Base-by-base conservation (phyloP, 495 filamentous ascomycete genomes). In the Pyrenula aspistea region DNA sequence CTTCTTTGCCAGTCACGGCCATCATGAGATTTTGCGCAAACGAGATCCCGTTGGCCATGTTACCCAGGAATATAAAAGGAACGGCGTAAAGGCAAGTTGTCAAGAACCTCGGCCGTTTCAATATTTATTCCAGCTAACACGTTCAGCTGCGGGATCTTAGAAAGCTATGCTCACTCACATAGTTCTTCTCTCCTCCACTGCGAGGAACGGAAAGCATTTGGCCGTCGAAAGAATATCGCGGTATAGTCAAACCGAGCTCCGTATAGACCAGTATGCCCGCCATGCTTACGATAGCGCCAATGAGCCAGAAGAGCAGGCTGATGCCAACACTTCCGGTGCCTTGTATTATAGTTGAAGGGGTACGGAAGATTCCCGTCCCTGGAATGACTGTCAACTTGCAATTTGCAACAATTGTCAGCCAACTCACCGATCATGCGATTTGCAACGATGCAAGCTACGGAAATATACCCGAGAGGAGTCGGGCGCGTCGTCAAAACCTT, bases 111-210 rank as follows among this genome's bases (percentile, higher is more conserved):
- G 75, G 73, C 47, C 55, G 51, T 25, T 55, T 58, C 59, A 67
- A 76, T 10, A 76, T 62, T 52, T 71, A 74, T 63, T 78, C 67
- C n/a, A 77, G 63, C 73, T 78, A 49, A 12, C 22, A 11, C 12
- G n/a, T 22, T 2, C 49, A 4, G 10, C 23, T 12, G 2, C n/a
- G n/a, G n/a, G 52, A 10, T 55, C 47, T 15, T 57, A 52, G 21
- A 20, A 49, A 22, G 48, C 2, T n/a, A 31, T 51, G 24, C 49
- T 31, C 36, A 63, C 70, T 62, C 53, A 79, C 71, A 60, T 79
- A 82, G 60, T 82, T 78, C 53, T 77, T 68, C 49, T 73, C 72
- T 4, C 77, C 78, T 15, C 78, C 78, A 56, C 65, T 76, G 22
- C 77, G 66, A 12, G 74, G 75, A 11, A 78, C 68, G 2, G 60